phyloP scores from a whole-genome alignment of 805 yeast genomes.

The Wickerhamiella brachini region DNA sequence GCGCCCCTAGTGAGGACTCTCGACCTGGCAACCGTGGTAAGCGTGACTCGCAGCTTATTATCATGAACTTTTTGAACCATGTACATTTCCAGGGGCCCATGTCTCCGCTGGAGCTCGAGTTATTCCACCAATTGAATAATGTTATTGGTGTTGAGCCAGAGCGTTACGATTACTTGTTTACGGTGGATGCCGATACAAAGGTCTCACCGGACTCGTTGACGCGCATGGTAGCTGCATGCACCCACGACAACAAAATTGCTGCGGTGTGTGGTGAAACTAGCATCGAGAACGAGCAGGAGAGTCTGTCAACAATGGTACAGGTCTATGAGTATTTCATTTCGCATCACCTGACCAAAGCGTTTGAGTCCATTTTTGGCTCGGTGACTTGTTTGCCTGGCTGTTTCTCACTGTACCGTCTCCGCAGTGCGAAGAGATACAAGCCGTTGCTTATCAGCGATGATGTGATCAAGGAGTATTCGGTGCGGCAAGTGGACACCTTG shows the following conservation, averaged over 20 bases:
- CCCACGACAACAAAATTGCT: conserved; percentile 42
- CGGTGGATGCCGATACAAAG: conserved; percentile 53
- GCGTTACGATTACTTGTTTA: conserved; percentile 39
- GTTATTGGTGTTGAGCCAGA: conserved; percentile 50
- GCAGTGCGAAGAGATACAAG: conserved; percentile 35
- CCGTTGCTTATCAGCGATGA: conserved; percentile 50
- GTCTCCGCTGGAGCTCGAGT: conserved; percentile 43
- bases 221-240: conserved; percentile 44
- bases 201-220: conserved; percentile 41
- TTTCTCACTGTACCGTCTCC: conserved; percentile 39
- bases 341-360: conserved; percentile 50
- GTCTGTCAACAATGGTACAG: conserved; percentile 48
- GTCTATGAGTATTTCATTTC: conserved; percentile 52
- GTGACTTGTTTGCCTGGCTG: conserved; percentile 60
- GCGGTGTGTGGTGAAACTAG: conserved; percentile 55
- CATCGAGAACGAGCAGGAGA: conserved; percentile 38
- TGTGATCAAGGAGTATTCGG: conserved; percentile 42
- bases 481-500: conserved; percentile 42
- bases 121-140: conserved; percentile 41
- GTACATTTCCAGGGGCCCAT: conserved; percentile 47
- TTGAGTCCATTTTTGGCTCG: conserved; percentile 47
- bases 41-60: conserved; percentile 46
- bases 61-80: conserved; percentile 45
- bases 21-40: conserved; percentile 51
- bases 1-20: conserved; percentile 37